These are phyloP conservation scores for Yamadazyma akitaensis DNA, from an alignment of 805 yeast species.

Conservation along the genomic window DNA sequence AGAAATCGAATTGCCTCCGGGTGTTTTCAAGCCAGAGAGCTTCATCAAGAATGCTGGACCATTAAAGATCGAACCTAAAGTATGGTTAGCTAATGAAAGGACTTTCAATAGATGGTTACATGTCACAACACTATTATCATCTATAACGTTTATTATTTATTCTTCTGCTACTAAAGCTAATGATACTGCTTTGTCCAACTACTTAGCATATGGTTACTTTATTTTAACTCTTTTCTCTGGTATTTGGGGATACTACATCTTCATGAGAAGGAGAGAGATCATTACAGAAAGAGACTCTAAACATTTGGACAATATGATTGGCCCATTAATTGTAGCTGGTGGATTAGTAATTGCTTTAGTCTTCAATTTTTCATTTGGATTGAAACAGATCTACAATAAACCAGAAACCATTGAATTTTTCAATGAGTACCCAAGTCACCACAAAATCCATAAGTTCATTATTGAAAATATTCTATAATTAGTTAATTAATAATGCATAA, in stretches of 20 bases:
- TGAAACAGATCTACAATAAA: constrained; percentile 19
- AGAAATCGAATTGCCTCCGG: constrained; percentile 82
- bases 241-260: constrained; percentile 83
- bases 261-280: constrained; percentile 63
- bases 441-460: constrained; percentile 33
- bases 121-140: constrained; percentile 79
- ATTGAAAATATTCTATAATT: constrained; percentile 10
- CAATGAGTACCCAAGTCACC: constrained; percentile 30
- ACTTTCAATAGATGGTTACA: constrained; percentile 95
- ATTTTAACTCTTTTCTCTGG: constrained; percentile 79
- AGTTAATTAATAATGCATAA: neutral
- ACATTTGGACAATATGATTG: constrained; percentile 86
- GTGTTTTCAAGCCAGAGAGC: constrained; percentile 77
- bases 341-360: constrained; percentile 65
- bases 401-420: constrained; percentile 28
- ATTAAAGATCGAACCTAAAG: constrained; percentile 92
- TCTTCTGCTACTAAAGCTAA: constrained; percentile 68
- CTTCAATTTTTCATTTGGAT: constrained; percentile 70
- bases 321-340: constrained; percentile 76
- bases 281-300: constrained; percentile 80
- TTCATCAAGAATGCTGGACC: constrained; percentile 88
- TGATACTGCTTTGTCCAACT: constrained; percentile 59
- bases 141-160: constrained; percentile 81
- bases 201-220: constrained; percentile 77
- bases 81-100: constrained; percentile 97